These are phyloP conservation scores for Geotrichum siamense DNA, from an alignment of 1,139 yeast species.

Conservation along the genomic window DNA sequence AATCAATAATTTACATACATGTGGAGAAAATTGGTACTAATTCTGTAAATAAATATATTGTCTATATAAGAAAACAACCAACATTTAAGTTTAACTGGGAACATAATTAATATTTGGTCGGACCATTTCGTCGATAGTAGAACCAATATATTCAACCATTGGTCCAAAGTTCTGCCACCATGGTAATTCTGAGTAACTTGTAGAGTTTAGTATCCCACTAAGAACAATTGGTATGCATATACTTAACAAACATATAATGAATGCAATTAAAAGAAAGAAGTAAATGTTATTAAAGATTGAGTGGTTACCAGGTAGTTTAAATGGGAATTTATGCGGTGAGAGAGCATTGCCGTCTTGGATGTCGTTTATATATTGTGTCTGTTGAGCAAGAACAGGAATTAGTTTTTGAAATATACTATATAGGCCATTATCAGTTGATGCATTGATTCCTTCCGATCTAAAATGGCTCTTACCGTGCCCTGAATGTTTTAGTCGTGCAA, in stretches of 20 bases:
- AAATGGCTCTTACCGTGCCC: neutral
- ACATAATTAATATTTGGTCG: slow-evolving; percentile 12
- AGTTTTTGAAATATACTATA: slow-evolving; percentile 13
- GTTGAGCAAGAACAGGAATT: slow-evolving; percentile 15
- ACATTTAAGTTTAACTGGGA: slow-evolving; percentile 13
- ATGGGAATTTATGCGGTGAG: neutral
- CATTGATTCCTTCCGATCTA: neutral
- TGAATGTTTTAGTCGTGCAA: neutral
- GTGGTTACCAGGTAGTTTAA: no score
- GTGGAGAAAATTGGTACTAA: no score
- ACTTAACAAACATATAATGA: neutral
- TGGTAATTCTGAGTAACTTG: slow-evolving; percentile 1
- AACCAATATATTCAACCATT: slow-evolving; percentile 13
- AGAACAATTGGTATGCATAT: neutral
- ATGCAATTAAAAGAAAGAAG: slow-evolving; percentile 1
- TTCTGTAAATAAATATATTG: no score
- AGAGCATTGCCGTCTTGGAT: neutral
- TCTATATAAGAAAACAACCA: no score
- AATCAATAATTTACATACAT: no score
- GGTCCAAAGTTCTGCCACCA: slow-evolving; percentile 17
- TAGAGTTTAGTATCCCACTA: neutral
- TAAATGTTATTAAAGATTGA: neutral
- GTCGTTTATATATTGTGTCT: slow-evolving; percentile 11
- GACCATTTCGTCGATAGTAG: slow-evolving; percentile 15
- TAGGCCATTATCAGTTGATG: slow-evolving; percentile 8